Conservation (phyloP, 2,329 filamentous ascomycete species). For the Neophaeococcomyces mojaviensis region DNA sequence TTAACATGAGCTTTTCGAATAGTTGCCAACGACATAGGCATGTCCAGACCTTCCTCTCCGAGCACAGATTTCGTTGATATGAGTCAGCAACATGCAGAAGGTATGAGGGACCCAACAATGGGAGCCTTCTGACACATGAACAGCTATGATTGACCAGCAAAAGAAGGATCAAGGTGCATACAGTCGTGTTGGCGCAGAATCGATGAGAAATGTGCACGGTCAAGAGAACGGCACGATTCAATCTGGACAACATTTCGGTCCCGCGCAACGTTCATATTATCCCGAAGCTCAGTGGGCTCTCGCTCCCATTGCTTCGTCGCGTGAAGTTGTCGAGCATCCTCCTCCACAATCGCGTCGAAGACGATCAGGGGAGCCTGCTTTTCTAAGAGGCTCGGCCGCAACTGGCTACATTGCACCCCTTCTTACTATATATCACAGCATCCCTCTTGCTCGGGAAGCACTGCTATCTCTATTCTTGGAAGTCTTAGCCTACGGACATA, state of each 20-base stretch:
- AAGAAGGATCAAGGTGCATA: slow-evolving; percentile 35
- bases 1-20: slow-evolving; percentile 26
- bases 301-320: slow-evolving; percentile 40
- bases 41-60: slow-evolving; percentile 35
- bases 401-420: slow-evolving; percentile 50
- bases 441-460: slow-evolving; percentile 52
- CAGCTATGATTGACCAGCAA: slow-evolving; percentile 23
- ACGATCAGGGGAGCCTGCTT: slow-evolving; percentile 44
- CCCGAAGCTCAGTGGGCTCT: slow-evolving; percentile 50
- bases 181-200: slow-evolving; percentile 41
- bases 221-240: slow-evolving; percentile 51
- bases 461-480: slow-evolving; percentile 43
- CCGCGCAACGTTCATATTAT: slow-evolving; percentile 48
- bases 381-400: slow-evolving; percentile 49
- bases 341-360: slow-evolving; percentile 44
- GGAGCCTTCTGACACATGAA: not conserved
- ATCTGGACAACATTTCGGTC: slow-evolving; percentile 42
- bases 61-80: slow-evolving; percentile 33
- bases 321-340: slow-evolving; percentile 49
- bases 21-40: slow-evolving; percentile 30
- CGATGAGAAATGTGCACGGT: slow-evolving; percentile 32
- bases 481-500: slow-evolving; percentile 46
- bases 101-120: slow-evolving; percentile 17
- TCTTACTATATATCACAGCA: slow-evolving; percentile 55
- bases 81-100: slow-evolving; percentile 25